Evolutionary conservation across 2,329 filamentous ascomycete species (phyloP), one percentile per base, ranked within the genome.

Genomic region (Epichloe scottii): DNA sequence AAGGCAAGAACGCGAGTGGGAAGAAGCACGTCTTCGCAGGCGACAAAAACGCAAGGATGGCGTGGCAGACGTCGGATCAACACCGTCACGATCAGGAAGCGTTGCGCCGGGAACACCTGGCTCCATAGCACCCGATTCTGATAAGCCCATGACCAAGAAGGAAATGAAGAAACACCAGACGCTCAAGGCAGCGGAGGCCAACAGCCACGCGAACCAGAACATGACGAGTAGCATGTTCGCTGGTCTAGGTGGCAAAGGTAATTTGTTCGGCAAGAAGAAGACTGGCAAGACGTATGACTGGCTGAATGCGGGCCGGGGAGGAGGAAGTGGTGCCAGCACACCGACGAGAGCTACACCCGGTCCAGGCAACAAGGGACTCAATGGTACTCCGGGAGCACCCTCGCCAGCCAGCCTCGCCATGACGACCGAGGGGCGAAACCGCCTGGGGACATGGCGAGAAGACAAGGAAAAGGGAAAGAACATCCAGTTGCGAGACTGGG

Each of bases 401-500:
- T 57, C 62, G 7, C 60, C 64, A 2, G 59, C 58, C 38, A 63
- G 59, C 51, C 59, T 69, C 54, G 63, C 70, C 41, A 65, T 85
- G 51, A 79, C 79, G 4, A 74, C 71, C 2, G 77, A 80, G 35
- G 76, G 78, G 15, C 74, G 78, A 23, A 80, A 81, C 49, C 79
- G 81, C 49, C 70, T 88, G 38, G 87, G 87, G n/a, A 75, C 77
- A 15, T 87, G 84, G 77, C 78, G 87, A 53, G 89, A 96, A 66
- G 84, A 89, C 59, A 81, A 80, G 49, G 81, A 84, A 21, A 85
- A 84, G 62, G 89, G 88, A 34, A 78, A 76, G 57, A 83, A 84
- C 26, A 87, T 96, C 46, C 89, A 96, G 69, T 72, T 95, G 49
- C 78, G 91, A 50, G 91, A 96, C 66, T 82, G 89, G 71, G 73